Evolutionary conservation across 768 basidiomycete species (phyloP), one percentile per base, ranked within the genome.

Genomic region (Flagelloscypha sp.): DNA sequence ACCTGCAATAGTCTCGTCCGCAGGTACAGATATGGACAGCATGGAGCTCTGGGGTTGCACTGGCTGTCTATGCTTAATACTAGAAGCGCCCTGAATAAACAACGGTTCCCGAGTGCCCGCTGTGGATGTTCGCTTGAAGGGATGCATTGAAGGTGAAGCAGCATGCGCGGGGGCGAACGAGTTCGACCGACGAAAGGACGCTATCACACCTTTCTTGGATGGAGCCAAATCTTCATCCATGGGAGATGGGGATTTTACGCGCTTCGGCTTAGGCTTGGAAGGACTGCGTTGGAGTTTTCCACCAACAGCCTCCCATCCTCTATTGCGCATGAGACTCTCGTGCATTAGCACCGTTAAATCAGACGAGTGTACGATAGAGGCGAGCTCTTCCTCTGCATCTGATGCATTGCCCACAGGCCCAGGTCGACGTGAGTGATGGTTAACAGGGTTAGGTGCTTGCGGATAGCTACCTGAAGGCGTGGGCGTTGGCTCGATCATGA

Each of bases 271-370:
- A 2, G 59, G 56, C 37, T 76, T 79, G 3, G 69, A 66, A 1
- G 79, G 78, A 40, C 75, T 81, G 16, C 74, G 69, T 5, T 81
- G 52, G 32, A 86, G 67, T 43, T 72, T 66, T 7, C 76, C 74
- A 15, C 62, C 65, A 13, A 68, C 56, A 36, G 84, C 55, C 43
- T 76, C 69, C 53, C 79, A 84, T n/a, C n/a, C n/a, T n/a, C n/a
- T n/a, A n/a, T n/a, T n/a, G n/a, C n/a, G n/a, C n/a, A n/a, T n/a
- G n/a, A n/a, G n/a, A n/a, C n/a, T n/a, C n/a, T n/a, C n/a, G n/a
- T n/a, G n/a, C n/a, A n/a, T n/a, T n/a, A n/a, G n/a, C n/a, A n/a
- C n/a, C n/a, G n/a, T n/a, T n/a, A n/a, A n/a, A n/a, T n/a, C n/a
- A n/a, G n/a, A n/a, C n/a, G n/a, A n/a, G n/a, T n/a, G n/a, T n/a